Base-by-base conservation (phyloP, 805 yeast genomes). In the Starmera dryadoides region DNA sequence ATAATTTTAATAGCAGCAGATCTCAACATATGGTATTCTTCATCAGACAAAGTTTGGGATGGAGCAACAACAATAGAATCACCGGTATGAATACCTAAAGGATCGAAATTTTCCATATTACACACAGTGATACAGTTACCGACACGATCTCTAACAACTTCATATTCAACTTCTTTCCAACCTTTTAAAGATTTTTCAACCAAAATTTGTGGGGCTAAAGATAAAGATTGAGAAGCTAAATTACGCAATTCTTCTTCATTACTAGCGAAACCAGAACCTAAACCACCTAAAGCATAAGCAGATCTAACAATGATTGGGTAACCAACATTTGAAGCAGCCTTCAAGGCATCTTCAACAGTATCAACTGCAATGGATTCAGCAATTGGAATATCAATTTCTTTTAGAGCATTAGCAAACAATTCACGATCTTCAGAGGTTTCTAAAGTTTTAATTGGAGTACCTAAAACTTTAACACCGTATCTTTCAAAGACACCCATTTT, bases 11-110 rank as follows among this genome's bases (percentile, higher is more conserved):
- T 87, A 41, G 98, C 98, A 41, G 98, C 95, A 36, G 94, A 73
- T 71, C 98, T 82, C 56, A 91, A 79, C 98, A 91, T 93, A 68
- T 91, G 95, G 68, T 86, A 91, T 60, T 91, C 98, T 62, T 89
- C 95, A 64, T 91, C 98, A 30, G 96, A 84, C 55, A 91, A 70
- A 31, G 98, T 91, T 68, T 91, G 98, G 33, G 97, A 88, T 36
- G 98, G 98, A 40, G 98, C 98, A 58, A 93, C 96, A 36, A 91
- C 98, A 55, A 91, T 93, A 32, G 98, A 93, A 64, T 91, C 98
- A 70, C 98, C 98, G 41, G 98, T 91, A 68, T 91, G 98, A 55
- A 91, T 84, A 53, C 98, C 98, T 52, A 91, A 77, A 33, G 98
- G 98, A 66, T 91, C 98, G 53, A 91, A 91, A 71, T 91, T 91